Percentiles rank a stretch among this genome's conserved stretches.
phyloP scores from a whole-genome alignment of 805 yeast species.

The Debaryomyces prosopidis region DNA sequence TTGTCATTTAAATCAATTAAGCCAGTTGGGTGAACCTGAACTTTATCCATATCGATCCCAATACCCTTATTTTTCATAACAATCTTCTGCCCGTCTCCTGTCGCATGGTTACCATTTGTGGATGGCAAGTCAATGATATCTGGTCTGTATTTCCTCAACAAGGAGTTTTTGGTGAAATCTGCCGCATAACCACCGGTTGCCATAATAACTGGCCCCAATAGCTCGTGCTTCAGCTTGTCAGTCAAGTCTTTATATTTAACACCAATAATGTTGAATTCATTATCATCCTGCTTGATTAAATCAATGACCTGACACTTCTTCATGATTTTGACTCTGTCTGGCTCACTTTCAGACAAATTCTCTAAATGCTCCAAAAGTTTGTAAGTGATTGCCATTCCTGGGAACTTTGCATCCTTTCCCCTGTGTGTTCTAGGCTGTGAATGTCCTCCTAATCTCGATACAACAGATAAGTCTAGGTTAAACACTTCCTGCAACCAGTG shows the following conservation, averaged over 20 bases:
- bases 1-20: slow-evolving; percentile 49
- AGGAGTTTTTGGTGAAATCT: slow-evolving; percentile 53
- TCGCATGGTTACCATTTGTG: slow-evolving; percentile 62
- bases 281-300: slow-evolving; percentile 33
- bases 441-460: slow-evolving; percentile 83
- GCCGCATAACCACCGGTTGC: slow-evolving; percentile 73
- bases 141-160: slow-evolving; percentile 57
- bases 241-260: slow-evolving; percentile 35
- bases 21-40: slow-evolving; percentile 71
- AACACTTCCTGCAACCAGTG: slow-evolving; percentile 71
- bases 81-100: slow-evolving; percentile 64
- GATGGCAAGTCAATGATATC: slow-evolving; percentile 57
- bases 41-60: slow-evolving; percentile 63
- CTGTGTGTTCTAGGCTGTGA: slow-evolving; percentile 80
- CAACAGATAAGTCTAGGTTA: slow-evolving; percentile 61
- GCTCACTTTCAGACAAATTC: slow-evolving; percentile 43
- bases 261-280: slow-evolving; percentile 23
- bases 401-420: slow-evolving; percentile 64
- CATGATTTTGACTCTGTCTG: slow-evolving; percentile 41
- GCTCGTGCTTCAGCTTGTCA: slow-evolving; percentile 28
- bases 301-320: slow-evolving; percentile 45
- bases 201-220: slow-evolving; percentile 59
- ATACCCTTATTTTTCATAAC: slow-evolving; percentile 51
- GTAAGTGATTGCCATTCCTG: slow-evolving; percentile 67
- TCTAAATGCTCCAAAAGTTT: slow-evolving; percentile 52